Percentiles rank a stretch among this genome's conserved stretches.
These are phyloP conservation scores for Trametes cingulata DNA, from an alignment of 768 basidiomycete genomes.

Conservation along the genomic window DNA sequence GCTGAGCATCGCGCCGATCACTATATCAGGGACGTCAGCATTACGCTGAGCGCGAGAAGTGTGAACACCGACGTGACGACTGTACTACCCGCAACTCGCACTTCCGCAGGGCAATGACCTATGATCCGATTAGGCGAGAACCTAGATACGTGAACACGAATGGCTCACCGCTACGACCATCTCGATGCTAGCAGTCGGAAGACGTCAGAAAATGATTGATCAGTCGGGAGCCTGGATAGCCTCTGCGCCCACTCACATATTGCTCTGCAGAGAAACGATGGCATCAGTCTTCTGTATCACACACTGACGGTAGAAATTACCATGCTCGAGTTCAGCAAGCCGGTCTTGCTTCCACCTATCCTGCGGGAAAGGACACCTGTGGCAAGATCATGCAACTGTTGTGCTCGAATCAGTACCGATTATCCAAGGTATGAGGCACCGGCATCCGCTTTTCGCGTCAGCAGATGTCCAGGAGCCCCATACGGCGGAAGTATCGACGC, in stretches of 20 bases:
- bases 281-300: constrained; percentile 19
- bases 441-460: not conserved
- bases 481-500: constrained; percentile 14
- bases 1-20: constrained; percentile 81
- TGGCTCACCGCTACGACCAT: constrained; percentile 69
- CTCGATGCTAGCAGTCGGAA: constrained; percentile 40
- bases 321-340: constrained; percentile 80
- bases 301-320: constrained; percentile 35
- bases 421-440: not conserved
- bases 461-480: not conserved
- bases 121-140: not conserved
- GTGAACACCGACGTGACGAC: constrained; percentile 59
- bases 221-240: not conserved
- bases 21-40: constrained; percentile 35
- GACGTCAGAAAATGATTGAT: not conserved
- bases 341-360: constrained; percentile 75
- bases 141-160: not conserved
- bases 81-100: constrained; percentile 83
- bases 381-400: constrained; percentile 73
- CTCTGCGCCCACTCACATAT: too few relatives aligned
- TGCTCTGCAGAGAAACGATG: constrained; percentile 54
- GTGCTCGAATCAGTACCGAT: not conserved
- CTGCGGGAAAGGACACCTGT: constrained; percentile 73
- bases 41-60: not conserved
- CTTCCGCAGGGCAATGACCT: constrained; percentile 81